Evolutionary conservation across 208 protist species (phyloP).

Genomic region (Leptomonas pyrrhocoris): DNA sequence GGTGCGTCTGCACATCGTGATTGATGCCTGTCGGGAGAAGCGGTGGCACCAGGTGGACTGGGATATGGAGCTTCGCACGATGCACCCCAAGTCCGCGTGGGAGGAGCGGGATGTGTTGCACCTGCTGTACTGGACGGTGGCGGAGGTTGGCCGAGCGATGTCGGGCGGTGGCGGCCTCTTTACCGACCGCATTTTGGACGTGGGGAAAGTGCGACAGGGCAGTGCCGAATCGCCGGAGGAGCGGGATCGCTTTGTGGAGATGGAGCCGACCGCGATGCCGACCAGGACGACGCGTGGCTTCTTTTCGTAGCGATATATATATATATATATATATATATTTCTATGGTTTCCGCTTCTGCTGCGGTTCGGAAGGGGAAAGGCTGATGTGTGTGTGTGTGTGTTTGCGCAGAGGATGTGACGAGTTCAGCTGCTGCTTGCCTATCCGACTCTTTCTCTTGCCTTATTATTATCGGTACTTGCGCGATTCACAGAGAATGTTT

Average conservation of each 20-base stretch:
- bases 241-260: slow-evolving; percentile 26
- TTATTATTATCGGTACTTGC: background rate
- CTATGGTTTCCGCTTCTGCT: background rate
- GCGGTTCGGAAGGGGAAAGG: too few relatives aligned
- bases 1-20: slow-evolving; percentile 58
- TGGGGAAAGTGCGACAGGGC: slow-evolving; percentile 23
- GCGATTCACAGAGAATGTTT: background rate
- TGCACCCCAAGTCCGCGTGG: slow-evolving; percentile 41
- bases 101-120: slow-evolving; percentile 64
- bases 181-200: slow-evolving; percentile 42
- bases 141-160: slow-evolving; percentile 49
- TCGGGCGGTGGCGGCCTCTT: slow-evolving; percentile 55
- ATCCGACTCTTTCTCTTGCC: slow-evolving; percentile 1
- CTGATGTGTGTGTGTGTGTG: slow-evolving; percentile 6
- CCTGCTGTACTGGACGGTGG: slow-evolving; percentile 61
- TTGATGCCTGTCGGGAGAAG: slow-evolving; percentile 57
- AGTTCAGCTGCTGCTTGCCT: too few relatives aligned
- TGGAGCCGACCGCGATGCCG: slow-evolving; percentile 29
- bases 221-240: slow-evolving; percentile 16
- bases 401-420: too few relatives aligned
- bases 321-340: background rate
- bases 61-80: slow-evolving; percentile 54
- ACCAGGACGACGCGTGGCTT: slow-evolving; percentile 27
- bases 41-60: slow-evolving; percentile 72
- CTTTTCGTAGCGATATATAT: slow-evolving; percentile 33